Evolutionary conservation across 192 early-diverging fungal genomes (phyloP).

Genomic region (Funneliformis geosporum): DNA sequence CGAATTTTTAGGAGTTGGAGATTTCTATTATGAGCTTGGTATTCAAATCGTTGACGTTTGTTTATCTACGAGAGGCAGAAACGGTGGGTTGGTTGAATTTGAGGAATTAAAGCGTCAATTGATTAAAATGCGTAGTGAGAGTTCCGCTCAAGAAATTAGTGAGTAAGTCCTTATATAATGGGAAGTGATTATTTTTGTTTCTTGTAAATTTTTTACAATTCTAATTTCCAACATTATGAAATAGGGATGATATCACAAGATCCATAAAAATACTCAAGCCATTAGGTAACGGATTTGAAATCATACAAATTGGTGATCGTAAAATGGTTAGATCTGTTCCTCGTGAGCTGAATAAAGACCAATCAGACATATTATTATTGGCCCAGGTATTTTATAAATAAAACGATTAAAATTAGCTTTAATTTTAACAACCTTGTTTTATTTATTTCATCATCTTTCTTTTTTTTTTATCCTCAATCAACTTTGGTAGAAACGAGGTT

Average conservation of each 20-base stretch:
- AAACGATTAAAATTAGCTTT: background rate
- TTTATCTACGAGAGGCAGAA: constrained; percentile 76
- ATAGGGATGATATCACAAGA: constrained; percentile 83
- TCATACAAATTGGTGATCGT: constrained; percentile 75
- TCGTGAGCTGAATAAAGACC: constrained; percentile 85
- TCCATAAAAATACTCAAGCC: constrained; percentile 85
- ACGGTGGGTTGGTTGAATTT: constrained; percentile 91
- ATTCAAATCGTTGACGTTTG: constrained; percentile 94
- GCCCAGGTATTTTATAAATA: constrained; percentile 60
- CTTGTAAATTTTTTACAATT: background rate
- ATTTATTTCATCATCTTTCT: background rate
- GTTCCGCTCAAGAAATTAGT: constrained; percentile 46
- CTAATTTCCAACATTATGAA: constrained; percentile 25
- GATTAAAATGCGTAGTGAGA: constrained; percentile 57
- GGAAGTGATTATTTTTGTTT: background rate
- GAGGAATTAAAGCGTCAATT: constrained; percentile 74
- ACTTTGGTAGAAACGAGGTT: constrained; percentile 40
- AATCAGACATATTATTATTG: constrained; percentile 63
- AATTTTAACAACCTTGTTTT: too few species aligned
- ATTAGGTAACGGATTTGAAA: constrained; percentile 87
- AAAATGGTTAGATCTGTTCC: constrained; percentile 90
- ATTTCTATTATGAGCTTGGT: constrained; percentile 96
- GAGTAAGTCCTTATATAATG: constrained; percentile 39
- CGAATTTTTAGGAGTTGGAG: constrained; percentile 90
- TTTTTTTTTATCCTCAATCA: background rate